Evolutionary conservation across 2,329 filamentous ascomycete genomes (phyloP).

Genomic region (Neobulgaria alba): DNA sequence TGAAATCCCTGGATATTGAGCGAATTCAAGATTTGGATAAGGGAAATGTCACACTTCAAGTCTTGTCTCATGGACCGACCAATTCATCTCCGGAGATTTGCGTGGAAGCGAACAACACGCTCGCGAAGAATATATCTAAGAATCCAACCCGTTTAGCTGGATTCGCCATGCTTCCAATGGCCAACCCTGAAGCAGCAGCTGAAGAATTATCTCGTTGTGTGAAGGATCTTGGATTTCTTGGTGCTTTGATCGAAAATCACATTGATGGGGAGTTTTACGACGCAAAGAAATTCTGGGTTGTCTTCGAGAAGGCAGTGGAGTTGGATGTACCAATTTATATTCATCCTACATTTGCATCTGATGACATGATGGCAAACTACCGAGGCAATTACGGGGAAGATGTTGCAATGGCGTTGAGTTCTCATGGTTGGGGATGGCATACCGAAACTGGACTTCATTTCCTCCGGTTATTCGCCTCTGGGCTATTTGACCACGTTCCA

Average conservation of each 20-base stretch:
- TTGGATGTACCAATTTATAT: conserved; percentile 36
- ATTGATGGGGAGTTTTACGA: conserved; percentile 35
- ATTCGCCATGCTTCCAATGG: conserved; percentile 36
- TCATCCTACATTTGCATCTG: conserved; percentile 32
- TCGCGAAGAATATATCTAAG: conserved; percentile 24
- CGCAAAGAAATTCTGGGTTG: conserved; percentile 32
- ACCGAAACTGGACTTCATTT: conserved; percentile 40
- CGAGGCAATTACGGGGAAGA: not conserved
- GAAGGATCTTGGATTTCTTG: conserved; percentile 36
- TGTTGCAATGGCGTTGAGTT: conserved; percentile 27
- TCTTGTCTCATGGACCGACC: conserved; percentile 27
- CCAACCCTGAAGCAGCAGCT: conserved; percentile 30
- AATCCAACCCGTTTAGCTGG: conserved; percentile 32
- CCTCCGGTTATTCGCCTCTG: conserved; percentile 40
- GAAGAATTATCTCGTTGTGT: conserved; percentile 33
- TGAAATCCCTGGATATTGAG: conserved; percentile 13
- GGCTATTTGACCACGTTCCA: conserved; percentile 47
- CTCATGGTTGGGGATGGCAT: conserved; percentile 43
- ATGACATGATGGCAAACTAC: conserved; percentile 19
- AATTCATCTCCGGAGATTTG: conserved; percentile 10
- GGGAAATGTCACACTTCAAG: conserved; percentile 21
- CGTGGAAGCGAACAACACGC: conserved; percentile 27
- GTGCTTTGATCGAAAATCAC: conserved; percentile 39
- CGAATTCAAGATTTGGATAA: conserved; percentile 24
- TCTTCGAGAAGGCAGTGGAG: conserved; percentile 28